Conservation (phyloP, 2,329 filamentous ascomycete species). For the Colletotrichum spinosum region DNA sequence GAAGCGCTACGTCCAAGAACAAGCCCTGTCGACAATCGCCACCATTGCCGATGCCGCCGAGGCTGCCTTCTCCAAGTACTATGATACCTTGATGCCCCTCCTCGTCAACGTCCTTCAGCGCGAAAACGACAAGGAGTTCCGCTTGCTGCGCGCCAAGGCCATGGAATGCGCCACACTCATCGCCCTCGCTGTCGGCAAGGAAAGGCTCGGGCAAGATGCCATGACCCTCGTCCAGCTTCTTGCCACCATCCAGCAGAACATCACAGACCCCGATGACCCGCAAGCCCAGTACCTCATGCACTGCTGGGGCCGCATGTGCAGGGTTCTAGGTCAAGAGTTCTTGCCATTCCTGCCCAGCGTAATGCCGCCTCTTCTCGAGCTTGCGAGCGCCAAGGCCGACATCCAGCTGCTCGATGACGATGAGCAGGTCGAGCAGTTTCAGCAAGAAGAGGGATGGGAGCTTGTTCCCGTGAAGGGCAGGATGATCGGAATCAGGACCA, state of each 20-base stretch:
- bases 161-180: slow-evolving; percentile 99
- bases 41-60: slow-evolving; percentile 99
- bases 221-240: slow-evolving; percentile 88
- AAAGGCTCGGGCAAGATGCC: slow-evolving; percentile 89
- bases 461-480: slow-evolving; percentile 96
- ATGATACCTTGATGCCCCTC: slow-evolving; percentile 94
- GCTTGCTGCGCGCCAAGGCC: slow-evolving; percentile 91
- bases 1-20: slow-evolving; percentile 97
- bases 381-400: slow-evolving; percentile 95
- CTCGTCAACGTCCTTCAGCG: slow-evolving; percentile 89
- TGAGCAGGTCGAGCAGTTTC: slow-evolving; percentile 90
- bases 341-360: slow-evolving; percentile 92
- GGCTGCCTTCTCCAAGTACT: slow-evolving; percentile 93
- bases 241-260: slow-evolving; percentile 85
- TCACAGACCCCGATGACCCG: slow-evolving; percentile 92
- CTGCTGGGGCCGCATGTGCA: slow-evolving; percentile 99
- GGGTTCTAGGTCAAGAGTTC: slow-evolving; percentile 90
- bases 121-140: slow-evolving; percentile 93
- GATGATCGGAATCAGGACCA: slow-evolving; percentile 98
- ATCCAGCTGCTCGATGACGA: slow-evolving; percentile 97
- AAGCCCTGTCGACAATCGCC: slow-evolving; percentile 96
- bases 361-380: slow-evolving; percentile 91
- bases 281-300: slow-evolving; percentile 97
- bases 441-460: slow-evolving; percentile 98
- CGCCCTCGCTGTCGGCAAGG: slow-evolving; percentile 92